Percentiles rank a stretch among this genome's conserved stretches.
Evolutionary conservation across 768 basidiomycete genomes (phyloP).

Genomic region (Russula ochroleuca): DNA sequence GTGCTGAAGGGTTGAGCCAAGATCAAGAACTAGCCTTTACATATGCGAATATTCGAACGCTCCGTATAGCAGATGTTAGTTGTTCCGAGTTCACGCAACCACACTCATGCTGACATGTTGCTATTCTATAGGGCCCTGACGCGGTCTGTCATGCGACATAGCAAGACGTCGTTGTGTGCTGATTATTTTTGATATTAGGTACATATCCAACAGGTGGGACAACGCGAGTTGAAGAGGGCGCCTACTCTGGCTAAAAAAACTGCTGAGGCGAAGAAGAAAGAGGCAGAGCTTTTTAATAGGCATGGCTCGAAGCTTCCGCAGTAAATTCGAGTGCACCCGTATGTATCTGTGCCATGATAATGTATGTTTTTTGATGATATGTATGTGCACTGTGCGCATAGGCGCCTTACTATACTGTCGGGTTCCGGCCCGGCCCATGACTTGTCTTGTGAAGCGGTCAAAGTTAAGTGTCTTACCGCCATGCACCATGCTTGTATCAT

Average conservation of each 20-base stretch:
- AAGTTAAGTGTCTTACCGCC: background rate
- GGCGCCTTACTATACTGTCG: no score
- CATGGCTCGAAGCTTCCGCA: constrained; percentile 58
- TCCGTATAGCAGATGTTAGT: constrained; percentile 82
- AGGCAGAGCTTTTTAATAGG: constrained; percentile 55
- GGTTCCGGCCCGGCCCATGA: background rate
- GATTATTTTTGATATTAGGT: constrained; percentile 46
- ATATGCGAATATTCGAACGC: constrained; percentile 79
- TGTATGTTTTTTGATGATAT: no score
- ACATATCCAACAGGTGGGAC: constrained; percentile 94
- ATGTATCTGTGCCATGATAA: background rate
- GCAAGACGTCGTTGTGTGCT: background rate
- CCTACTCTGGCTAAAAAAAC: constrained; percentile 52
- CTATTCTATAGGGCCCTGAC: constrained; percentile 60
- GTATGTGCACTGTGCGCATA: no score
- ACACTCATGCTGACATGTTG: constrained; percentile 9
- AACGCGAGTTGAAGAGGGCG: constrained; percentile 79
- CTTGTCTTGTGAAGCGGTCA: background rate
- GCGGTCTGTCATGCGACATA: constrained; percentile 45
- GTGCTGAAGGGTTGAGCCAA: constrained; percentile 94
- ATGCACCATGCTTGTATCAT: constrained; percentile 18
- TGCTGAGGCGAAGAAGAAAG: constrained; percentile 54
- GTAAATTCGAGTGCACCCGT: constrained; percentile 32
- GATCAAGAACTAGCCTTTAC: constrained; percentile 76
- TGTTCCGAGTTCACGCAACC: background rate